Base-by-base conservation (phyloP, 2,329 filamentous ascomycete genomes). In the Mycogone perniciosa region DNA sequence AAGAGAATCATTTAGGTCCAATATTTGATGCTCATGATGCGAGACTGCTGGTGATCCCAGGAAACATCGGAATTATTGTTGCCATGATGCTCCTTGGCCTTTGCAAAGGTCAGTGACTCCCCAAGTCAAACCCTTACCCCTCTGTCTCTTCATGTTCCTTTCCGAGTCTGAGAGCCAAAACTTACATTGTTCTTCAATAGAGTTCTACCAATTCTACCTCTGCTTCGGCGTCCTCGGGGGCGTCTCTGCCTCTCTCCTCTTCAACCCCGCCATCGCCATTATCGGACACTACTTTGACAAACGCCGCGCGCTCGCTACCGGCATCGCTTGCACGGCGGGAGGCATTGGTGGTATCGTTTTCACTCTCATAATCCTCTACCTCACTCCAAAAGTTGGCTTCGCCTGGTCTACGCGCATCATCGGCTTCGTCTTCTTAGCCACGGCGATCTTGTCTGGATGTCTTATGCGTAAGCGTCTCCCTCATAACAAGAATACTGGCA, bases 151-250 rank as follows among this genome's bases (percentile, higher is more conserved):
- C 11, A 9, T n/a, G 9, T 29, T 6, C n/a, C 27, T 10, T 42
- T 11, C 5, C 7, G 26, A 6, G 13, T 10, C 27, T 20, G 20
- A 20, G 20, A 20, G 20, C n/a, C 10, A 10, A 4, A 4, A 13
- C 3, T 5, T 10, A 27, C 10, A 5, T 29, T 5, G 11, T 38
- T 29, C 5, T 29, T 20, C 2, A 10, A 13, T 51, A 71, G 65
- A 79, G 56, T 86, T 85, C 62, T 87, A 82, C 74, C 84, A 89
- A 40, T 88, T 89, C 61, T 77, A 89, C 61, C 67, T 90, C 29
- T 76, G 80, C 4, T 86, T 88, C 56, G 84, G 84, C 5, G 65
- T 89, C 0, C 62, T 87, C 1, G 80, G 79, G n/a, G 86, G 86
- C 4, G 57, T 82, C 0, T 83, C 82, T 1, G 80, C 81, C 0